A percentile compares a stretch with the other conserved stretches of the same genome.
Conservation (phyloP, 495 filamentous ascomycete genomes). For the Penicillium taxi region DNA sequence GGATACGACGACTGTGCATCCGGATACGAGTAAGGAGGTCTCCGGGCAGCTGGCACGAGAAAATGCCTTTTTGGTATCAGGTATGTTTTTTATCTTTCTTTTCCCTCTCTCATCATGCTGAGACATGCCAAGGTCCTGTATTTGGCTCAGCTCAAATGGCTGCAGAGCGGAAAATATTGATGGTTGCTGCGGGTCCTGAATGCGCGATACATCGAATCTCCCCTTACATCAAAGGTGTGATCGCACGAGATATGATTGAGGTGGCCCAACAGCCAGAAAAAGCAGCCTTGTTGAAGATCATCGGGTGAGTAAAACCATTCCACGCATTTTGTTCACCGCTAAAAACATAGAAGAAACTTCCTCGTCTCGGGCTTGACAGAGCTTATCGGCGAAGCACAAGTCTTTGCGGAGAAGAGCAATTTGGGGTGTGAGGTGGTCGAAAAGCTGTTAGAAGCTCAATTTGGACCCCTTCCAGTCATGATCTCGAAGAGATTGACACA, state of each 20-base stretch:
- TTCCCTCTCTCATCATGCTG: too few species aligned
- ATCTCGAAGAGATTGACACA: too few species aligned
- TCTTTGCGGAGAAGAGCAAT: conserved; percentile 10
- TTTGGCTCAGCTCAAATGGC: too few species aligned
- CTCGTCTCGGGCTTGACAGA: conserved; percentile 9
- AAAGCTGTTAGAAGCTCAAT: conserved; percentile 9
- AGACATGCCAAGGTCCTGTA: too few species aligned
- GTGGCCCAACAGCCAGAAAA: conserved; percentile 7
- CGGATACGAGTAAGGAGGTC: too few species aligned
- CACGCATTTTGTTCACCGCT: not conserved
- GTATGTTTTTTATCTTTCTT: too few species aligned
- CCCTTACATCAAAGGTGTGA: not conserved
- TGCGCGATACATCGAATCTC: not conserved
- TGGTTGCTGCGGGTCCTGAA: not conserved
- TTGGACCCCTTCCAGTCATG: too few species aligned
- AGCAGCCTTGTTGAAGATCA: conserved; percentile 7
- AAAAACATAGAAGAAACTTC: conserved; percentile 5
- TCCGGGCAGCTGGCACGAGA: too few species aligned
- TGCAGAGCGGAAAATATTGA: not conserved
- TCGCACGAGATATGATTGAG: conserved; percentile 9
- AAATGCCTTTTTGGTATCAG: too few species aligned
- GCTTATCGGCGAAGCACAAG: conserved; percentile 10
- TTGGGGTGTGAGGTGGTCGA: conserved; percentile 6
- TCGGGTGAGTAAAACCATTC: conserved; percentile 5
- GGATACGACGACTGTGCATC: too few species aligned